Percentiles rank a stretch among this genome's conserved stretches.
These are phyloP conservation scores for Backusella tarrabulga DNA, from an alignment of 192 early-diverging fungal genomes.

Conservation along the genomic window DNA sequence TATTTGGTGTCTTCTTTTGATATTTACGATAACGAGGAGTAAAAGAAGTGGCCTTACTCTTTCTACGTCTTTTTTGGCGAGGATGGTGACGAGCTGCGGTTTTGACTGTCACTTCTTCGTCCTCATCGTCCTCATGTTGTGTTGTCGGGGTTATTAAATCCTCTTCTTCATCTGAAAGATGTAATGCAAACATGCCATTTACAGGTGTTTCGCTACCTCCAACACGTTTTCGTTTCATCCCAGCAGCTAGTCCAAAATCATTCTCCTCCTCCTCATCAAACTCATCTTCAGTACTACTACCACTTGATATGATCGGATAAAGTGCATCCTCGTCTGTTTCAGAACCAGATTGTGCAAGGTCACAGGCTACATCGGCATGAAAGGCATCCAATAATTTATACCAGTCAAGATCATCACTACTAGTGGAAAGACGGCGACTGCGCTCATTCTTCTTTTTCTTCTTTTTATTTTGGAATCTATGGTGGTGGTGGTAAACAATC, in stretches of 20 bases:
- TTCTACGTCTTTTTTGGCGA: constrained; percentile 7
- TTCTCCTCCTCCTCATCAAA: constrained; percentile 1
- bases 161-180: neutral
- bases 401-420: constrained; percentile 17
- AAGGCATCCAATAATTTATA: constrained; percentile 9
- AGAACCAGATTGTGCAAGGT: constrained; percentile 1
- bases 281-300: constrained; percentile 11
- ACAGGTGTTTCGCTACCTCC: neutral
- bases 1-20: constrained; percentile 15
- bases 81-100: neutral
- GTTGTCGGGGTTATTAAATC: neutral
- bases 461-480: constrained; percentile 8
- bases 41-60: constrained; percentile 2
- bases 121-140: neutral
- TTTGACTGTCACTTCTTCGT: neutral
- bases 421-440: neutral
- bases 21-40: constrained; percentile 18
- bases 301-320: neutral
- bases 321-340: constrained; percentile 1
- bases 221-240: neutral
- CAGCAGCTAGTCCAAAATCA: neutral
- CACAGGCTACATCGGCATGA: constrained; percentile 10
- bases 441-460: neutral
- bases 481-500: neutral
- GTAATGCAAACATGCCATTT: neutral